These are phyloP conservation scores for Pestalotiopsis sp. DNA, from an alignment of 2,329 filamentous ascomycete species.

Conservation along the genomic window DNA sequence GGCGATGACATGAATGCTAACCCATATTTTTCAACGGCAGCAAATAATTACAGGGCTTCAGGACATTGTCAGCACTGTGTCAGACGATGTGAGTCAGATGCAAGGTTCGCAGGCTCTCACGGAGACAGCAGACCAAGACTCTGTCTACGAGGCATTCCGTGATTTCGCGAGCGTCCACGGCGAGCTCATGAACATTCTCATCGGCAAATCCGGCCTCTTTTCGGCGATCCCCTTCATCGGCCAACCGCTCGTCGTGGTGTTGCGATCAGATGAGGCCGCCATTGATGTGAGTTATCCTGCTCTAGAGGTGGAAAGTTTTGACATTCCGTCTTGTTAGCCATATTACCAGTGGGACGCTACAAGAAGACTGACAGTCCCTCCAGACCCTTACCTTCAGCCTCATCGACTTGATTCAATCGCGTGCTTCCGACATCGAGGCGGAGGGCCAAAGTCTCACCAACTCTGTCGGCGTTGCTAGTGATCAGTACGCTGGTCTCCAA, in stretches of 20 bases:
- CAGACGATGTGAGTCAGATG: slow-evolving; percentile 21
- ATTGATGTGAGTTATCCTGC: slow-evolving; percentile 26
- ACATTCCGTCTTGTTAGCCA: background rate
- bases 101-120: slow-evolving; percentile 17
- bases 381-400: slow-evolving; percentile 23
- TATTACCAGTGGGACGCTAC: too few relatives aligned
- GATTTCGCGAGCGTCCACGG: slow-evolving; percentile 34
- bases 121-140: slow-evolving; percentile 15
- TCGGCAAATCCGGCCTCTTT: slow-evolving; percentile 35
- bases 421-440: background rate
- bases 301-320: background rate
- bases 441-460: background rate
- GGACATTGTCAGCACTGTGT: slow-evolving; percentile 30
- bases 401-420: slow-evolving; percentile 15
- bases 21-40: background rate
- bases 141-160: slow-evolving; percentile 30
- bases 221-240: slow-evolving; percentile 29
- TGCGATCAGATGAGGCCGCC: slow-evolving; percentile 26
- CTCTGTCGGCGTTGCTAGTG: background rate
- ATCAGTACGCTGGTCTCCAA: background rate
- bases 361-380: background rate
- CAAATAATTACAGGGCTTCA: slow-evolving; percentile 31
- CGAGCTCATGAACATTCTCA: slow-evolving; percentile 35
- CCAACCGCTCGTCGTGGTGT: slow-evolving; percentile 25
- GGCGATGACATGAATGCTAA: background rate